phyloP scores from a whole-genome alignment of 148 eudicot genomes.

The Chenopodium berlandieri region DNA sequence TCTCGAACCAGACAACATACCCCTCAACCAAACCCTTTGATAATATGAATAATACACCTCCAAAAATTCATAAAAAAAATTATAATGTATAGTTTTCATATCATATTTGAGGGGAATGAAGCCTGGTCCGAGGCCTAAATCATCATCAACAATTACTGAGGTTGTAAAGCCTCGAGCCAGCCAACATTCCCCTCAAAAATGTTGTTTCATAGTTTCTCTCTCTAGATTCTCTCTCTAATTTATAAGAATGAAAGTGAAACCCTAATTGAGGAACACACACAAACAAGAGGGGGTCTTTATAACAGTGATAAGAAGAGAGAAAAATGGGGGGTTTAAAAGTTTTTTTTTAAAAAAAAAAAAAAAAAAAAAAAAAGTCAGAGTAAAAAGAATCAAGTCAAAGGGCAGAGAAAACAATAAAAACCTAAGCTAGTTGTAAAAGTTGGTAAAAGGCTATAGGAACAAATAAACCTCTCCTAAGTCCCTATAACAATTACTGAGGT shows the following conservation, averaged over 20 bases:
- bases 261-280: slow-evolving; percentile 22
- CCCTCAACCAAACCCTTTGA: slow-evolving; percentile 46
- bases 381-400: slow-evolving; percentile 44
- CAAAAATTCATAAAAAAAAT: background rate
- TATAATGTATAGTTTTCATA: background rate
- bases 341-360: background rate
- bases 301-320: slow-evolving; percentile 11
- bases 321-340: background rate
- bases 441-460: slow-evolving; percentile 20
- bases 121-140: slow-evolving; percentile 49
- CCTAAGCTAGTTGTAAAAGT: background rate
- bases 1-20: slow-evolving; percentile 52
- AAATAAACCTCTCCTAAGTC: slow-evolving; percentile 17
- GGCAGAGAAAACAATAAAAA: background rate
- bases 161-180: slow-evolving; percentile 42
- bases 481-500: slow-evolving; percentile 30
- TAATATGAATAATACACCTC: background rate
- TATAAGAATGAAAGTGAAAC: slow-evolving; percentile 12
- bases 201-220: slow-evolving; percentile 2
- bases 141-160: background rate
- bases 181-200: slow-evolving; percentile 50
- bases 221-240: background rate
- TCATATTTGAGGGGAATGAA: slow-evolving; percentile 52
- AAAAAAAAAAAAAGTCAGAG: slow-evolving; percentile 15
- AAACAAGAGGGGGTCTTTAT: slow-evolving; percentile 8